Evolutionary conservation across 345 rosid species (phyloP).

Genomic region (Bruguiera sexangula): DNA sequence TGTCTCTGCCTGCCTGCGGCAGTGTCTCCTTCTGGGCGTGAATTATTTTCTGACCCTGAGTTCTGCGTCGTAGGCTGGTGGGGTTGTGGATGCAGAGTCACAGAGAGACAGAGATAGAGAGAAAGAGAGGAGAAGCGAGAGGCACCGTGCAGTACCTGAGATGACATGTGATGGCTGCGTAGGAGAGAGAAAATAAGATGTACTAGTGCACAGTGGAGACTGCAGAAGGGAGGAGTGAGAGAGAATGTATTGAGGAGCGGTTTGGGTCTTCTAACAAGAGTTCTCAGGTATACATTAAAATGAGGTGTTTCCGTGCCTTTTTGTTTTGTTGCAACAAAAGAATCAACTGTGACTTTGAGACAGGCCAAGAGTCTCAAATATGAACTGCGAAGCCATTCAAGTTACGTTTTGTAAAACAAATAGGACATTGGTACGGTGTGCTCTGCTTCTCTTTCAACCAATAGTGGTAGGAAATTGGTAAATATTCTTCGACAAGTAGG

Average conservation of each 20-base stretch:
- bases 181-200: slow-evolving; percentile 32
- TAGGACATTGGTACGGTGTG: too few species aligned
- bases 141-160: slow-evolving; percentile 43
- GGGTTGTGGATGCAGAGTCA: slow-evolving; percentile 1
- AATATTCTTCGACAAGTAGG: too few species aligned
- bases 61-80: slow-evolving; percentile 12
- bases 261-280: too few species aligned
- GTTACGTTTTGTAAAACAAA: too few species aligned
- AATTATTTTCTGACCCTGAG: slow-evolving; percentile 12
- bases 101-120: neutral
- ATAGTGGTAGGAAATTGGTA: too few species aligned
- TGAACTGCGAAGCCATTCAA: too few species aligned
- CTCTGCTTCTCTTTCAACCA: too few species aligned
- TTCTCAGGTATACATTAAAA: too few species aligned
- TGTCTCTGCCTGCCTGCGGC: neutral
- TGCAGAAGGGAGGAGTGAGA: too few species aligned
- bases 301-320: too few species aligned
- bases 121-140: slow-evolving; percentile 25
- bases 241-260: too few species aligned
- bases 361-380: neutral
- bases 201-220: neutral
- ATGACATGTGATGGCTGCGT: slow-evolving; percentile 44
- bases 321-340: too few species aligned
- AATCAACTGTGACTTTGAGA: slow-evolving; percentile 36
- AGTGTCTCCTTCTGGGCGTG: slow-evolving; percentile 2